Evolutionary conservation across 2,329 filamentous ascomycete genomes (phyloP).

Genomic region (Simplicillium sp.): DNA sequence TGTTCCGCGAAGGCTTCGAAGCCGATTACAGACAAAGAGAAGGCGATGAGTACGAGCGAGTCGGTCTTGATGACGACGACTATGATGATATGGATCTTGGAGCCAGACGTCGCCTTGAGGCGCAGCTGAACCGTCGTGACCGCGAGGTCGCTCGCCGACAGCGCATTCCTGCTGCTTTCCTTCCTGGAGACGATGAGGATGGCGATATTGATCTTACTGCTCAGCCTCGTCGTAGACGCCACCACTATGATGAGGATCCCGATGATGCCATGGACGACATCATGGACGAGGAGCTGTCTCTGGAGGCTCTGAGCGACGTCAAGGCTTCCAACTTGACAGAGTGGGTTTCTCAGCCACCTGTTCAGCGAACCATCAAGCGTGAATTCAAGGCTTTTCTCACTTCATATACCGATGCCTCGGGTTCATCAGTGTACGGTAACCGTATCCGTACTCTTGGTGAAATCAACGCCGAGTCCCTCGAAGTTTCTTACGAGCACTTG

Average conservation of each 20-base stretch:
- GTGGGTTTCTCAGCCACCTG: conserved; percentile 84
- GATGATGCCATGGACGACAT: conserved; percentile 92
- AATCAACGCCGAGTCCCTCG: conserved; percentile 89
- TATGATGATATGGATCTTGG: conserved; percentile 61
- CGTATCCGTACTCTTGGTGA: conserved; percentile 94
- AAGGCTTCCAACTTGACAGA: conserved; percentile 91
- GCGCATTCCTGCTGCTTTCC: conserved; percentile 61
- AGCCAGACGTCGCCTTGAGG: conserved; percentile 60
- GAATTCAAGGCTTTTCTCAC: conserved; percentile 98
- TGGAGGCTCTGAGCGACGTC: conserved; percentile 85
- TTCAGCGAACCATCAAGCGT: conserved; percentile 85
- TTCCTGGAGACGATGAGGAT: conserved; percentile 77
- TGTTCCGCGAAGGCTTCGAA: conserved; percentile 66
- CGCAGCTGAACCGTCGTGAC: conserved; percentile 64
- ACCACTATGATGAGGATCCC: conserved; percentile 88
- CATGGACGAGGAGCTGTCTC: conserved; percentile 88
- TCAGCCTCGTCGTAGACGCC: conserved; percentile 75
- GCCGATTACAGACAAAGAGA: conserved; percentile 60
- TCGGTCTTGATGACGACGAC: conserved; percentile 66
- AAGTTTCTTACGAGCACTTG: conserved; percentile 92
- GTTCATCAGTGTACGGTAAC: conserved; percentile 88
- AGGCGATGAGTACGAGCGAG: conserved; percentile 59
- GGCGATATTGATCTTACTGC: conserved; percentile 75
- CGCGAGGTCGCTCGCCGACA: conserved; percentile 58
- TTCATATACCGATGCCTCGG: conserved; percentile 84